A percentile compares a stretch with the other conserved stretches of the same genome.
Evolutionary conservation across 2,329 filamentous ascomycete genomes (phyloP).

Genomic region (Botrytis aclada): DNA sequence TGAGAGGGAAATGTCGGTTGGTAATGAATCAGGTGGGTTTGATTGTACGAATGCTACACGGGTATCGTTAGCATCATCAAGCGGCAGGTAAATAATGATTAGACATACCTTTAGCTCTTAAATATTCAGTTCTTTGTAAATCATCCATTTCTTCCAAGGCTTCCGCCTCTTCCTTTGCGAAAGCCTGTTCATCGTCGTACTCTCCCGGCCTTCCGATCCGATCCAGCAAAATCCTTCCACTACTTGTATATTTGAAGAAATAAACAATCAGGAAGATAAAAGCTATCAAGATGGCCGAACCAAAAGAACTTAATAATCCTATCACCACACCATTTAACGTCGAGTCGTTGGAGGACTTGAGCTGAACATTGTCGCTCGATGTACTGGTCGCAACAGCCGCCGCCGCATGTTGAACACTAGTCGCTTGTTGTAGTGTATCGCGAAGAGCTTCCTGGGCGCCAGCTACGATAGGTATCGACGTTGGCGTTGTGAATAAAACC

Average conservation of each 20-base stretch:
- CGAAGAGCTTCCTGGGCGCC: slow-evolving; percentile 15
- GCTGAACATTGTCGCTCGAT: slow-evolving; percentile 2
- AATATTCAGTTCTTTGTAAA: slow-evolving; percentile 81
- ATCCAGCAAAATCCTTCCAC: slow-evolving; percentile 88
- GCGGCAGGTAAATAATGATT: neutral
- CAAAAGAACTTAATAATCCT: slow-evolving; percentile 89
- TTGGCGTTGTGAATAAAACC: slow-evolving; percentile 15
- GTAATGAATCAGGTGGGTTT: slow-evolving; percentile 90
- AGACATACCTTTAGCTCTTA: slow-evolving; percentile 83
- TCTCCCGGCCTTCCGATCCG: slow-evolving; percentile 90
- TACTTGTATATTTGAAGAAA: slow-evolving; percentile 87
- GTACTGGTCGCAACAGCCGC: neutral
- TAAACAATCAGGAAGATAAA: slow-evolving; percentile 79
- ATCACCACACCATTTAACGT: slow-evolving; percentile 80
- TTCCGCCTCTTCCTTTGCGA: slow-evolving; percentile 89
- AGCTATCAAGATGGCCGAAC: slow-evolving; percentile 81
- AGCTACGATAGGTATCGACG: slow-evolving; percentile 19
- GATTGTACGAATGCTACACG: slow-evolving; percentile 80
- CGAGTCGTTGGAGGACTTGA: slow-evolving; percentile 33
- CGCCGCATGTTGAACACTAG: neutral
- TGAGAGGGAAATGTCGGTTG: slow-evolving; percentile 95
- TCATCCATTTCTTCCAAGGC: slow-evolving; percentile 96
- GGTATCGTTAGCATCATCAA: slow-evolving; percentile 3
- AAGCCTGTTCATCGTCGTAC: slow-evolving; percentile 96
- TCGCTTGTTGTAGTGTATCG: slow-evolving; percentile 15